Evolutionary conservation across 108 stramenopile species (phyloP).

Genomic region (Skeletonema costatum): DNA sequence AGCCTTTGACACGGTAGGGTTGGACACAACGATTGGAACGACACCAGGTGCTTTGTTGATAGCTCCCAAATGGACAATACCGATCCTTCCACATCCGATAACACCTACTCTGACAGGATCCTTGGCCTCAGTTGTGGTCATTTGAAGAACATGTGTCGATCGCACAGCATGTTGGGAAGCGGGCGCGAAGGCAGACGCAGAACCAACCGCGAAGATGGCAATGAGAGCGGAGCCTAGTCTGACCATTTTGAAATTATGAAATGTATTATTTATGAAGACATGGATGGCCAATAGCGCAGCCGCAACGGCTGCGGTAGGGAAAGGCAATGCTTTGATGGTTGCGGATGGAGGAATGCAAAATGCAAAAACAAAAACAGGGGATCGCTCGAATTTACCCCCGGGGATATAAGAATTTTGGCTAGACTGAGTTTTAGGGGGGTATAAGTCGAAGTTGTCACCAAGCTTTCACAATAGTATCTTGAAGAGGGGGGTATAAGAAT

Average conservation of each 20-base stretch:
- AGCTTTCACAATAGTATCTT: too few species aligned
- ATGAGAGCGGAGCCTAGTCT: conserved; percentile 32
- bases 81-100: conserved; percentile 96
- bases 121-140: conserved; percentile 48
- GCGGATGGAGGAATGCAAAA: too few species aligned
- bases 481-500: too few species aligned
- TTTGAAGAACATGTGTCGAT: conserved; percentile 28
- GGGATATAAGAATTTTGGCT: too few species aligned
- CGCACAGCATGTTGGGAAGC: conserved; percentile 6
- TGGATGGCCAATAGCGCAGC: too few species aligned
- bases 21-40: conserved; percentile 78
- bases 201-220: conserved; percentile 11
- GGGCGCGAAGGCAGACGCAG: conserved; percentile 35
- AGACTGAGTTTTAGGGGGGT: too few species aligned
- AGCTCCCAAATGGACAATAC: conserved; percentile 94
- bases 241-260: conserved; percentile 54
- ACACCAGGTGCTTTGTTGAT: conserved; percentile 90
- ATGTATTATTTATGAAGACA: too few species aligned
- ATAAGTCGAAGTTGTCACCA: too few species aligned
- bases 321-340: too few species aligned
- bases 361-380: too few species aligned
- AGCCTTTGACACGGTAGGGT: conserved; percentile 95
- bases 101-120: conserved; percentile 87
- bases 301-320: too few species aligned
- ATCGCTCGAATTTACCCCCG: too few species aligned